Evolutionary conservation across 1,139 yeast species (phyloP).

Genomic region (Pneumocystis jirovecii): DNA sequence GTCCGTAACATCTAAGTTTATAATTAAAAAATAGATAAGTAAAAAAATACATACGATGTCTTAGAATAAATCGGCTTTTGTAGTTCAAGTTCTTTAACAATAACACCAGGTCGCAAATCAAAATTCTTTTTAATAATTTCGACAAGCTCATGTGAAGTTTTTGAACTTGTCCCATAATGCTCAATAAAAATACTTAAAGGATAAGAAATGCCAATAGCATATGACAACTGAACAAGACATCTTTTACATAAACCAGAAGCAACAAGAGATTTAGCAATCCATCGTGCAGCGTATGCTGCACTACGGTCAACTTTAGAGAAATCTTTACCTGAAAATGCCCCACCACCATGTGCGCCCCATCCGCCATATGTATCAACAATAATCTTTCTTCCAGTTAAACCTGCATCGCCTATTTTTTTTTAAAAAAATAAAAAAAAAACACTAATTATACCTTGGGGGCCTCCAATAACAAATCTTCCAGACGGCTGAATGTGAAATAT

Average conservation of each 20-base stretch:
- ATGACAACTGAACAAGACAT: conserved; percentile 94
- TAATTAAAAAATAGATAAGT: not conserved
- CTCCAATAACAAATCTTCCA: conserved; percentile 99
- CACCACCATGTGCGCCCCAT: conserved; percentile 99
- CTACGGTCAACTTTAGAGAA: conserved; percentile 99
- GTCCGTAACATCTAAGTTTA: conserved; percentile 77
- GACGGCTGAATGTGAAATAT: conserved; percentile 97
- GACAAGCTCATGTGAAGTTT: conserved; percentile 78
- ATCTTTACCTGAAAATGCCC: conserved; percentile 99
- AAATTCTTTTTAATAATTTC: conserved; percentile 83
- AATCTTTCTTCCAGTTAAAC: conserved; percentile 98
- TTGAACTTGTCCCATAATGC: conserved; percentile 91
- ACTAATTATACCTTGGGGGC: conserved; percentile 50
- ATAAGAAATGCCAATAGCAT: conserved; percentile 99
- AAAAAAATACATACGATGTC: conserved; percentile 30
- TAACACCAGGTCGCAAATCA: conserved; percentile 98
- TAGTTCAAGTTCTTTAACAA: conserved; percentile 88
- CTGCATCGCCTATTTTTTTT: conserved; percentile 68
- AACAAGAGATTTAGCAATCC: conserved; percentile 98
- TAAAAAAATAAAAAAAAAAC: not conserved
- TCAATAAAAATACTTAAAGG: conserved; percentile 96
- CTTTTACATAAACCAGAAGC: conserved; percentile 91
- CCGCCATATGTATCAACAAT: conserved; percentile 99
- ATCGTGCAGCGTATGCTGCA: conserved; percentile 99
- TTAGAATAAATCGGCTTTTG: conserved; percentile 98